Conservation (phyloP, 2,329 filamentous ascomycete genomes). For the Seiridium unicorne region DNA sequence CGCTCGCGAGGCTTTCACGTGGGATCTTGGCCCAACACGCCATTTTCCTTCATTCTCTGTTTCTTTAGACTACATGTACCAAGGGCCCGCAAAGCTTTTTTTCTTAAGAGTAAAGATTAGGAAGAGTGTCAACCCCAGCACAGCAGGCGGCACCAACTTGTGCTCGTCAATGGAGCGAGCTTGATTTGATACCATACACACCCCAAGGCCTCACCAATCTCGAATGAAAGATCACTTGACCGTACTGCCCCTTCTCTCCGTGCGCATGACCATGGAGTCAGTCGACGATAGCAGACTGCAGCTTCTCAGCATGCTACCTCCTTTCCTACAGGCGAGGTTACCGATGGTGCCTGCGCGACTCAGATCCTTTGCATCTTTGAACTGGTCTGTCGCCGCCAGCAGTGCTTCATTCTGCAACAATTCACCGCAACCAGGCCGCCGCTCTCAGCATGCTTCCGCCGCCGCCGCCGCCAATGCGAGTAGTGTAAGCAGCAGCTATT, state of each 20-base stretch:
- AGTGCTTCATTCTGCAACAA: neutral
- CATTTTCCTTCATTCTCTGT: neutral
- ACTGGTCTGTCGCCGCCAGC: neutral
- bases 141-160: too few relatives aligned
- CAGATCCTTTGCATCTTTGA: neutral
- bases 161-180: too few relatives aligned
- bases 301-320: constrained; percentile 4
- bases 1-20: too few relatives aligned
- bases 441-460: neutral
- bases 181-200: neutral
- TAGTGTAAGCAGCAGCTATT: neutral
- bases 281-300: neutral
- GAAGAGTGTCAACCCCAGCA: too few relatives aligned
- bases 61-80: too few relatives aligned
- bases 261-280: constrained; percentile 2
- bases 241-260: neutral
- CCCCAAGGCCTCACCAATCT: neutral
- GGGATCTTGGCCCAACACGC: neutral
- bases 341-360: neutral
- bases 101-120: too few relatives aligned
- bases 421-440: neutral
- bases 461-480: neutral
- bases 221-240: neutral
- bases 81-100: too few relatives aligned
- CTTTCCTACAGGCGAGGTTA: neutral